Evolutionary conservation across 331 rosid genomes (phyloP).

Genomic region (Stylosanthes scabra): DNA sequence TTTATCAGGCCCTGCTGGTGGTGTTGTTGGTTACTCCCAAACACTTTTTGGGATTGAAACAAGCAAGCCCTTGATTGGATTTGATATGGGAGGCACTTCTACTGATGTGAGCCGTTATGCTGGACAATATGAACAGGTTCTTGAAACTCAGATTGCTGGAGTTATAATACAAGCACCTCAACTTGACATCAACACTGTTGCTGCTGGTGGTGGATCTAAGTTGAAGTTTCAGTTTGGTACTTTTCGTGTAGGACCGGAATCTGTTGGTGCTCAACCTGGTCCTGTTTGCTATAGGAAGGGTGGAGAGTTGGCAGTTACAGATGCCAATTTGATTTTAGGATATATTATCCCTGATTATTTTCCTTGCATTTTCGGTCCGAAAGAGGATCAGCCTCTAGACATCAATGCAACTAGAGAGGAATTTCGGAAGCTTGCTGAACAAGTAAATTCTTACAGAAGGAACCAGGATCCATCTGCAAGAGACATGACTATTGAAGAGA

Average conservation of each 20-base stretch:
- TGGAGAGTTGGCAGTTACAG: constrained; percentile 93
- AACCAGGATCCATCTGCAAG: constrained; percentile 70
- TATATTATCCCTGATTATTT: constrained; percentile 90
- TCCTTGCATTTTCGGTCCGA: constrained; percentile 89
- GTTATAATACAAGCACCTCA: constrained; percentile 92
- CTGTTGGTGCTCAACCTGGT: constrained; percentile 99
- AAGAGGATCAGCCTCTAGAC: constrained; percentile 86
- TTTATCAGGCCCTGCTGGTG: constrained; percentile 95
- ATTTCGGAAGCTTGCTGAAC: constrained; percentile 76
- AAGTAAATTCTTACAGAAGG: constrained; percentile 69
- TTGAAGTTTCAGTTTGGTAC: constrained; percentile 90
- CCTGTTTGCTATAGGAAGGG: constrained; percentile 93
- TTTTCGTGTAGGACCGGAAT: constrained; percentile 89
- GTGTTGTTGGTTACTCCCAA: constrained; percentile 90
- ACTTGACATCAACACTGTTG: constrained; percentile 90
- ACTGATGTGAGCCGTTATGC: constrained; percentile 95
- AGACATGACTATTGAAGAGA: constrained; percentile 84
- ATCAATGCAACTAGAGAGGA: constrained; percentile 66
- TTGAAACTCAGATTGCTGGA: constrained; percentile 90
- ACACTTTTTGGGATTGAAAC: constrained; percentile 87
- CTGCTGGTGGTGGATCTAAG: constrained; percentile 94
- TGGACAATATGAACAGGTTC: constrained; percentile 87
- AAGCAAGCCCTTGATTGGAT: constrained; percentile 79
- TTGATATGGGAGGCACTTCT: constrained; percentile 98
- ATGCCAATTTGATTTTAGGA: constrained; percentile 89